These are phyloP conservation scores for Lipomyces sp. DNA, from an alignment of 805 yeast genomes.

Conservation along the genomic window DNA sequence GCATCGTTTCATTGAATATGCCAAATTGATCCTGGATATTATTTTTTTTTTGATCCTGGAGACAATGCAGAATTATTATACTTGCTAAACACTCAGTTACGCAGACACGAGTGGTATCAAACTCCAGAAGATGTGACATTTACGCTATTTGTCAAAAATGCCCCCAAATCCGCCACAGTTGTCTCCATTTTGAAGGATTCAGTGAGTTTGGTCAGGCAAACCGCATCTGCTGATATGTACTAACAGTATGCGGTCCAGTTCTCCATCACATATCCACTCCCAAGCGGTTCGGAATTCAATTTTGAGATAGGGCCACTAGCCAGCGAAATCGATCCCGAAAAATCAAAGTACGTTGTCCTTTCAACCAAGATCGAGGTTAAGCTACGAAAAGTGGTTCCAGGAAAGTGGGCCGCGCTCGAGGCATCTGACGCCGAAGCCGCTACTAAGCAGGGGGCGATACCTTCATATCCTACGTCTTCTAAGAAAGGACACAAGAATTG, in stretches of 20 bases:
- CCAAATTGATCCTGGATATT: not conserved
- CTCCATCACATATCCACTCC: slow-evolving; percentile 35
- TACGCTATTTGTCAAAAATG: slow-evolving; percentile 70
- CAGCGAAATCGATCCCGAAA: slow-evolving; percentile 54
- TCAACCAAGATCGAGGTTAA: slow-evolving; percentile 75
- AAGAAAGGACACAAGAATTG: slow-evolving; percentile 65
- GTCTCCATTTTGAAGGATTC: slow-evolving; percentile 47
- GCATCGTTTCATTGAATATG: not conserved
- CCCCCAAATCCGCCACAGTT: slow-evolving; percentile 55
- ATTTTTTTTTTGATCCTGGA: not conserved
- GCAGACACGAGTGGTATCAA: slow-evolving; percentile 75
- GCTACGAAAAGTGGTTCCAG: slow-evolving; percentile 53
- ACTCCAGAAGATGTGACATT: slow-evolving; percentile 59
- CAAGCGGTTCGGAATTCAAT: slow-evolving; percentile 56
- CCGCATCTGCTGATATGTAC: not conserved
- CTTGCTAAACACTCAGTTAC: not conserved
- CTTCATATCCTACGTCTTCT: slow-evolving; percentile 67
- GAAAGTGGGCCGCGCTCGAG: slow-evolving; percentile 64
- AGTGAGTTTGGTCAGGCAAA: slow-evolving; percentile 11
- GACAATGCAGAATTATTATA: not conserved
- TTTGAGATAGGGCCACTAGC: slow-evolving; percentile 61
- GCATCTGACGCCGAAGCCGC: slow-evolving; percentile 38
- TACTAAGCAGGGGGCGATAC: slow-evolving; percentile 20
- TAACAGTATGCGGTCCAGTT: slow-evolving; percentile 13
- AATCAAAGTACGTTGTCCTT: slow-evolving; percentile 57